A percentile compares a stretch with the other conserved stretches of the same genome.
phyloP scores from a whole-genome alignment of 208 protist genomes.

The Naegleria lovaniensis region DNA sequence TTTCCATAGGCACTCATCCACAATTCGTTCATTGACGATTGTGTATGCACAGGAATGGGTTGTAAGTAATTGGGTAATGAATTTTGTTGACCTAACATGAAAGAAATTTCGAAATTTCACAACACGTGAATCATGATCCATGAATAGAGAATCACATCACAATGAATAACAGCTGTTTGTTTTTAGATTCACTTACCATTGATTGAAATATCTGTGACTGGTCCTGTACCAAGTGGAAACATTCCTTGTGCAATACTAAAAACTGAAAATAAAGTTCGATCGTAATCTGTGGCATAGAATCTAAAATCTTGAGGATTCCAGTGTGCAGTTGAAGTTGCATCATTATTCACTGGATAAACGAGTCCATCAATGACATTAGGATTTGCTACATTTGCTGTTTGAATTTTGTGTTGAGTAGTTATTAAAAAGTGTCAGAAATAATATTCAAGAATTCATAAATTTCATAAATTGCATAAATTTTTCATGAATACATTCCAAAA shows the following conservation, averaged over 20 bases:
- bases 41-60: not conserved
- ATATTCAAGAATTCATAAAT: not conserved
- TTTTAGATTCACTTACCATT: not conserved
- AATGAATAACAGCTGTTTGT: too few relatives aligned
- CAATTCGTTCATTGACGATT: not conserved
- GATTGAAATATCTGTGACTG: not conserved
- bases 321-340: not conserved
- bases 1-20: not conserved
- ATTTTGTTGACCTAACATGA: not conserved
- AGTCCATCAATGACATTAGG: not conserved
- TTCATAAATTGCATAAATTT: too few relatives aligned
- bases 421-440: not conserved
- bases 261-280: slow-evolving; percentile 13
- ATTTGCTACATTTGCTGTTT: not conserved
- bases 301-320: not conserved
- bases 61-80: not conserved
- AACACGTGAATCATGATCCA: too few relatives aligned
- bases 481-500: too few relatives aligned
- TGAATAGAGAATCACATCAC: too few relatives aligned
- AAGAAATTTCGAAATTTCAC: too few relatives aligned
- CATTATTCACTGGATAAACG: not conserved
- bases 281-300: not conserved
- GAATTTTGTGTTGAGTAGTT: too few relatives aligned
- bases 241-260: not conserved
- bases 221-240: not conserved